Evolutionary conservation across 768 basidiomycete species (phyloP), one percentile per base, ranked within the genome.

Genomic region (Aureoboletus auriporus): DNA sequence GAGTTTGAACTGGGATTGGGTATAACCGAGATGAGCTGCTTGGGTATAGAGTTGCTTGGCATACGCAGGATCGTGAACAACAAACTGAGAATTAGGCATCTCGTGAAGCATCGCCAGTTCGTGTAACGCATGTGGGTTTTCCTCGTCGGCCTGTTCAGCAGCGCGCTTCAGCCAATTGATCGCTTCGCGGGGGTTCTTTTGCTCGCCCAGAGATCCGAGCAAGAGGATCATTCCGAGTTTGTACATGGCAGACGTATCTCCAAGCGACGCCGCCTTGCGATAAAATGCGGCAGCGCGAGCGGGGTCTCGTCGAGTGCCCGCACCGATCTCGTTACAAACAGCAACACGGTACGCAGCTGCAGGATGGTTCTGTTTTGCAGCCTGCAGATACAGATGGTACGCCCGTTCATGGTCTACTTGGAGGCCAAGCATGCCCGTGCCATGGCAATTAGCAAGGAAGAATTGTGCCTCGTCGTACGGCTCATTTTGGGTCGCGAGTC

Each of bases 181-280:
- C 6, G 93, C 94, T 64, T 99, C 96, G 29, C 93, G 82, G 2
- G 83, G 83, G 63, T 96, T 96, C 54, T 79, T 83, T 47, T 77
- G 80, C 65, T 94, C 91, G 23, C 83, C 86, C 5, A 97, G 76
- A 13, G 82, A 69, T 10, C 94, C 95, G 31, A 89, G 80, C 17
- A 98, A 75, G 28, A 96, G 77, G 54, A 97, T 89, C 86, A 96
- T 94, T n/a, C 93, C 93, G n/a, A 99, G 82, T 68, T 98, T 98
- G 74, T 96, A 98, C 96, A 98, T 99, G 4, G 93, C 96, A 26
- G 95, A 84, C 0, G 95, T 97, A 66, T 98, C 96, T 16, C 94
- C 94, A 31, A 98, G 73, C 1, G 93, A 93, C 8, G 93, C 93
- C 5, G 96, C 91, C 67, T 97, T 97, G 51, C 94, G 84, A 71